A percentile compares a stretch with the other conserved stretches of the same genome.
phyloP scores from a whole-genome alignment of 306 rosid genomes.

The Quercus berberidifolia region DNA sequence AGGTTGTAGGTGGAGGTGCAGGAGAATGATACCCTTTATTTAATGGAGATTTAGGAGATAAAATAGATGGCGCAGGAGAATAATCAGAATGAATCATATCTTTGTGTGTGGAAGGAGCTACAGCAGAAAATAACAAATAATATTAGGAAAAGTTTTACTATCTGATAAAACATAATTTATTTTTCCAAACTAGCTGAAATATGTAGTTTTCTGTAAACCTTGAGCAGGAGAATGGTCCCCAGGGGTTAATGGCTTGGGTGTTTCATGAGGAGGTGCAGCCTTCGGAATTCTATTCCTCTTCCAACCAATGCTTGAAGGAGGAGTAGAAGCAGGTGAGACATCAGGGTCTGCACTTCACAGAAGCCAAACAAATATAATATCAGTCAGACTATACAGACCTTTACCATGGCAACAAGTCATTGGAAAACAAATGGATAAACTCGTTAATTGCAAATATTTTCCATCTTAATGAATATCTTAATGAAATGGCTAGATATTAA shows the following conservation, averaged over 20 bases:
- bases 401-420: neutral
- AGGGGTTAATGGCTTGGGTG: slow-evolving; percentile 41
- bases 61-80: slow-evolving; percentile 43
- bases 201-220: slow-evolving; percentile 33
- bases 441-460: neutral
- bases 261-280: slow-evolving; percentile 40
- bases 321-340: slow-evolving; percentile 54
- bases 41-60: slow-evolving; percentile 47
- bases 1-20: slow-evolving; percentile 41
- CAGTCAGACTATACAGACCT: neutral
- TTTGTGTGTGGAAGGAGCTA: slow-evolving; percentile 55
- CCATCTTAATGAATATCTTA: neutral
- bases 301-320: slow-evolving; percentile 38
- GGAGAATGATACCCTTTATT: slow-evolving; percentile 40
- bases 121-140: slow-evolving; percentile 16
- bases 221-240: slow-evolving; percentile 35
- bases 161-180: neutral
- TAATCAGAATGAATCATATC: slow-evolving; percentile 24
- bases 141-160: neutral
- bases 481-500: neutral
- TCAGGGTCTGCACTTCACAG: slow-evolving; percentile 50
- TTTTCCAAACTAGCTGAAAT: slow-evolving; percentile 17
- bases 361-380: slow-evolving; percentile 1
- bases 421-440: neutral
- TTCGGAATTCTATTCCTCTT: slow-evolving; percentile 34